phyloP scores from a whole-genome alignment of 2,329 filamentous ascomycete genomes.

The Colletotrichum agaves region DNA sequence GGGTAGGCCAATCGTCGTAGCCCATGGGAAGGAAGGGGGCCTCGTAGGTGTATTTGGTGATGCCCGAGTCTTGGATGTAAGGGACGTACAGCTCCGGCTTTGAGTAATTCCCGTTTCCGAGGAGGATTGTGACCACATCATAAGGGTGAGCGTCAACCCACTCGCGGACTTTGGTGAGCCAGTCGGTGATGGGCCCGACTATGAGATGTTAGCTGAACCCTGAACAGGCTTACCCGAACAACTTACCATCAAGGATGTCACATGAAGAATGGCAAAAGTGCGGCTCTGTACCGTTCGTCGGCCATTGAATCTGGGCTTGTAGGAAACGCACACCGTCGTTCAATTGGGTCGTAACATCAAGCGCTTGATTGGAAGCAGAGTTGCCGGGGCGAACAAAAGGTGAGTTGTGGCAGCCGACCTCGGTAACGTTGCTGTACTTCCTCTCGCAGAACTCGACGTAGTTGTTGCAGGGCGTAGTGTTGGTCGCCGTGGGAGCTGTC shows the following conservation, averaged over 20 bases:
- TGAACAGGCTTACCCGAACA: neutral
- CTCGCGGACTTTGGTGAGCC: constrained; percentile 72
- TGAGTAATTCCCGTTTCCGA: constrained; percentile 86
- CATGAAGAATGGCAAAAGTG: constrained; percentile 91
- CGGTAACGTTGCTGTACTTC: constrained; percentile 84
- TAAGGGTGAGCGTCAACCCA: constrained; percentile 85
- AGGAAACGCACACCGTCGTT: constrained; percentile 79
- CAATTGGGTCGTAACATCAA: constrained; percentile 75
- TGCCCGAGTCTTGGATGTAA: constrained; percentile 76
- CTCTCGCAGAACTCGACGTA: constrained; percentile 80
- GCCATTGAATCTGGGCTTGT: constrained; percentile 72
- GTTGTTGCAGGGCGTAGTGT: constrained; percentile 84
- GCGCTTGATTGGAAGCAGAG: constrained; percentile 79
- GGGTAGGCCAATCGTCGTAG: constrained; percentile 83
- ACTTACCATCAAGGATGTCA: constrained; percentile 72
- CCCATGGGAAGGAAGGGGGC: constrained; percentile 78
- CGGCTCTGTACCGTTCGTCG: constrained; percentile 58
- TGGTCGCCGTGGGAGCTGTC: constrained; percentile 62
- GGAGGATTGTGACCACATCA: constrained; percentile 87
- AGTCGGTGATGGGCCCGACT: constrained; percentile 79
- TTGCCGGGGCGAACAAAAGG: constrained; percentile 78
- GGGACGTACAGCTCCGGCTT: constrained; percentile 70
- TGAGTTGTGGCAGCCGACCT: constrained; percentile 83
- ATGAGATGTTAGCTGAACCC: neutral
- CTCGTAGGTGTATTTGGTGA: constrained; percentile 78